Evolutionary conservation across 192 early-diverging fungal genomes (phyloP).

Genomic region (Phycomyces blakesleeanus): DNA sequence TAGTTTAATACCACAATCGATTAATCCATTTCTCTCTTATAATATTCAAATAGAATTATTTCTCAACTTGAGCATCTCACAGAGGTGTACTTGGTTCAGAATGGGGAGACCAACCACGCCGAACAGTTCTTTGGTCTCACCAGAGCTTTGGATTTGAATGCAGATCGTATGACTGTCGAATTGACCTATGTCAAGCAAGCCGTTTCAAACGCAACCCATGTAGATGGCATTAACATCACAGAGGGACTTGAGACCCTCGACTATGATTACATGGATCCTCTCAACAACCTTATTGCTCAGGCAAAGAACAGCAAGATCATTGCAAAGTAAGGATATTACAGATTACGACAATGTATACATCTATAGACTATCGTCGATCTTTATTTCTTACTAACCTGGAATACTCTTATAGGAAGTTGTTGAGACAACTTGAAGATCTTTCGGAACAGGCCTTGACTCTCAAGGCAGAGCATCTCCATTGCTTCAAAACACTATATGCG

Average conservation of each 20-base stretch:
- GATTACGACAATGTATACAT: too few species aligned
- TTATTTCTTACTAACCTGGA: not conserved
- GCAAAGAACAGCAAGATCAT: slow-evolving; percentile 53
- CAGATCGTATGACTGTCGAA: slow-evolving; percentile 62
- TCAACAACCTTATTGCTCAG: slow-evolving; percentile 36
- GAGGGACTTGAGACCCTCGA: slow-evolving; percentile 42
- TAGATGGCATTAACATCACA: slow-evolving; percentile 41
- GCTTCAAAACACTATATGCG: slow-evolving; percentile 44
- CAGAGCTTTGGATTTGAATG: slow-evolving; percentile 57
- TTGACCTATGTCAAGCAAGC: slow-evolving; percentile 43
- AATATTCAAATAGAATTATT: slow-evolving; percentile 39
- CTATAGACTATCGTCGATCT: too few species aligned
- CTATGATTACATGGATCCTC: slow-evolving; percentile 45
- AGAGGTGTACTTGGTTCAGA: slow-evolving; percentile 53
- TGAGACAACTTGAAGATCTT: slow-evolving; percentile 63
- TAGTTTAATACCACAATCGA: not conserved
- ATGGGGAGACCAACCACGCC: slow-evolving; percentile 41
- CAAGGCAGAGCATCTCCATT: slow-evolving; percentile 42
- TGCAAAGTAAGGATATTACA: slow-evolving; percentile 39
- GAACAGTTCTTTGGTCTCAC: slow-evolving; percentile 51
- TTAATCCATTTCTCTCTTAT: not conserved
- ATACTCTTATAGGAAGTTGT: slow-evolving; percentile 50
- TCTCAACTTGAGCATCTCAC: slow-evolving; percentile 63
- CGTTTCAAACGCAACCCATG: slow-evolving; percentile 26
- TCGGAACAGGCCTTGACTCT: slow-evolving; percentile 41